These are phyloP conservation scores for Symbiodinium pilosum DNA, from an alignment of 73 alveolate species.

Conservation along the genomic window DNA sequence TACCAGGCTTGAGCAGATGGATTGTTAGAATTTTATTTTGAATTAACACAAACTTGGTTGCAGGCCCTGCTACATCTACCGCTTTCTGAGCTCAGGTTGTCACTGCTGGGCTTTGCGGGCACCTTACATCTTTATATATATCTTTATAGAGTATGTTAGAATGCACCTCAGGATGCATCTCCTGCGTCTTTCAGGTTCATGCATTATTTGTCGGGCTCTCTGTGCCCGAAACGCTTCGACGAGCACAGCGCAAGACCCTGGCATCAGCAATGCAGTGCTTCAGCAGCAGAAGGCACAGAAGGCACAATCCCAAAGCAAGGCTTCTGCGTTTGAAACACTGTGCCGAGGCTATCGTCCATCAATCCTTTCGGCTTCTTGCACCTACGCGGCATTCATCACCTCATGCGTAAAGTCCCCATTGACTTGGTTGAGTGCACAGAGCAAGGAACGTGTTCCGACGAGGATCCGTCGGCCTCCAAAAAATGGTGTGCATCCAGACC, in stretches of 20 bases:
- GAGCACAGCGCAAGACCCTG: conserved; percentile 20
- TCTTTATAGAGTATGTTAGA: too few species aligned
- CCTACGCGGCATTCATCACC: not conserved
- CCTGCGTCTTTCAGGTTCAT: not conserved
- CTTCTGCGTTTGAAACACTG: not conserved
- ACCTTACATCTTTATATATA: not conserved
- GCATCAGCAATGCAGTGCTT: conserved; percentile 29
- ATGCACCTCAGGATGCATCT: too few species aligned
- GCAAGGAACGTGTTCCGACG: conserved; percentile 58
- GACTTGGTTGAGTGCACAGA: too few species aligned
- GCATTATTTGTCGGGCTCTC: not conserved
- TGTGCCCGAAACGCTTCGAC: conserved; percentile 47
- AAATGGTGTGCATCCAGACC: conserved; percentile 59
- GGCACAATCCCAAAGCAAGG: not conserved
- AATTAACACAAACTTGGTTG: too few species aligned
- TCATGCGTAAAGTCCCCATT: too few species aligned
- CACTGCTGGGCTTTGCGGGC: not conserved
- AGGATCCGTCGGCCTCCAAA: conserved; percentile 47
- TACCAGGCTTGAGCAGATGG: not conserved
- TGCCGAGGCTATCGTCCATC: conserved; percentile 57
- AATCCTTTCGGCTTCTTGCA: conserved; percentile 65
- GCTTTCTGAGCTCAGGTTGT: not conserved
- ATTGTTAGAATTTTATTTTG: too few species aligned
- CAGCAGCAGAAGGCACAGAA: not conserved
- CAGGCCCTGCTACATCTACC: not conserved